Evolutionary conservation across 345 rosid genomes (phyloP).

Genomic region (Gossypium thurberi): DNA sequence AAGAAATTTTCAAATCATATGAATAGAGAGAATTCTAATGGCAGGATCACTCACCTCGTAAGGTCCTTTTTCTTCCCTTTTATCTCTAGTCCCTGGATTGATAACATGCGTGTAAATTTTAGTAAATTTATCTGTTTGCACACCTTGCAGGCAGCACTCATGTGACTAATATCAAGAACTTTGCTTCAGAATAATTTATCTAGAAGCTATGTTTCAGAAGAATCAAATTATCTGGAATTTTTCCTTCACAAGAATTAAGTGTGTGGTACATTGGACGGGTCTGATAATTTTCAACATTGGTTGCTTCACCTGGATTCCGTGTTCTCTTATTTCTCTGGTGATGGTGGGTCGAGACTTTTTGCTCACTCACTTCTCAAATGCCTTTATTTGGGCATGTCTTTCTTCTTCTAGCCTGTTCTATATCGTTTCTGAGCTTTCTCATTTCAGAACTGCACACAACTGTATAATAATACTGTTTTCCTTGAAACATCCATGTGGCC

Average conservation of each 20-base stretch:
- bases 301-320: constrained; percentile 15
- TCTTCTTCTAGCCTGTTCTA: neutral
- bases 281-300: constrained; percentile 3
- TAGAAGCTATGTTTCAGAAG: constrained; percentile 13
- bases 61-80: constrained; percentile 18
- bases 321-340: neutral
- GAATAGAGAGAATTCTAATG: constrained; percentile 16
- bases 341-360: neutral
- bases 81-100: neutral
- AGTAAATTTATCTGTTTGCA: constrained; percentile 4
- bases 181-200: constrained; percentile 12
- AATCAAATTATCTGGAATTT: constrained; percentile 7
- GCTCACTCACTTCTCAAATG: neutral
- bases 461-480: neutral
- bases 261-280: constrained; percentile 6
- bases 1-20: neutral
- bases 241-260: constrained; percentile 10
- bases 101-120: neutral
- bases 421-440: neutral
- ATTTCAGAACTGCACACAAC: neutral
- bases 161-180: constrained; percentile 7
- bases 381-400: neutral
- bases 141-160: constrained; percentile 25
- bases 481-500: neutral
- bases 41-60: constrained; percentile 16